Evolutionary conservation across 257 asterid species (phyloP), one percentile per base, ranked within the genome.

Genomic region (Cordia subcordata): DNA sequence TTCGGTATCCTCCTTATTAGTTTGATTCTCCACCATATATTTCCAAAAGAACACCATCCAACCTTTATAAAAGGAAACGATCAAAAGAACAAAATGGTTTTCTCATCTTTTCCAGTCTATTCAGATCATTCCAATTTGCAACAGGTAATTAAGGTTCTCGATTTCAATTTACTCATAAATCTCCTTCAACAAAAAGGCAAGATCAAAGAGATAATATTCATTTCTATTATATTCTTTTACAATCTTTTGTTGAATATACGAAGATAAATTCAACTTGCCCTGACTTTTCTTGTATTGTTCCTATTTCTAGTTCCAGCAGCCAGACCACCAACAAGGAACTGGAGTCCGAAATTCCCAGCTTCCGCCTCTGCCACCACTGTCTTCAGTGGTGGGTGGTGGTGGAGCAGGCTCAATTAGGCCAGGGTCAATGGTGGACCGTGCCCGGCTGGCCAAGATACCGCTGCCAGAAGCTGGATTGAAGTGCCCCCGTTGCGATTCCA

Each of bases 61-160:
- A 73, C 50, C 82, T 77, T 77, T 77, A 64, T 53, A 32, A 69
- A 77, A 73, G 77, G 69, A 68, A 77, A 64, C 61, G 63, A 65
- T 49, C 65, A 62, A 72, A 72, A 69, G 52, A 57, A 65, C 32
- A 76, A 61, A 42, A 68, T 77, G 82, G 74, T 59, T 72, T 77
- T 77, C 78, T 72, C 81, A 60, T 76, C 82, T 73, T 69, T 77
- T 77, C 79, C 82, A 44, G 72, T 66, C 63, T 77, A 77, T 77
- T 71, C 69, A 72, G 83, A 77, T 73, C 83, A 73, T 77, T 74
- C 83, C 66, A 77, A 70, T 77, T 67, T 74, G 75, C 83, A 77
- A 18, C 83, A 77, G 83, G 83, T 77, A 63, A n/a, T n/a, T n/a
- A n/a, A 51, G 71, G 49, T 49, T 42, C 47, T 68, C 53, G 49